Base-by-base conservation (phyloP, 164 flowering plant species). In the Vitis amurensis region DNA sequence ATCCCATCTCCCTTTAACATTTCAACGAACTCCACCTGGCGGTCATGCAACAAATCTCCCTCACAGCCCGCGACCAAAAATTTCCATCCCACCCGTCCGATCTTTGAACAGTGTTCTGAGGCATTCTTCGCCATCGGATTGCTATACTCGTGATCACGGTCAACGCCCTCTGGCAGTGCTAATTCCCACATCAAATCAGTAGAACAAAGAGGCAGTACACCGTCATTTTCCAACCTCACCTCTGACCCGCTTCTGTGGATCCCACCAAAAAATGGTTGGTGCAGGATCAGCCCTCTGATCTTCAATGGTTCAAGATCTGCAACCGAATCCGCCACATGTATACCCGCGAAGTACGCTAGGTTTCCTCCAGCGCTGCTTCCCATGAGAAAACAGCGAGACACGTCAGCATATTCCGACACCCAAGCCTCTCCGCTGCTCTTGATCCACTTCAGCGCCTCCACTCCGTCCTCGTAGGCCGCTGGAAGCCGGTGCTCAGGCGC, bases 401-500 rank as follows among this genome's bases (percentile, higher is more conserved):
- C 49, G 19, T 79, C 77, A 4, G 70, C 73, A 11, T 49, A 48
- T 2, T 55, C 16, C 5, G 10, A 29, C 12, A 76, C 14, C 79
- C 79, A 79, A n/a, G 64, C 72, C 4, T 77, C 83, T 1, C 62
- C 59, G 9, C 57, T 15, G 64, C 68, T 56, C 63, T 64, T 55
- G 15, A 83, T 59, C 85, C 84, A 79, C 50, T 57, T 50, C 63
- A 88, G 12, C 1, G 86, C 83, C 0, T 82, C 88, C n/a, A 76
- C 50, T 7, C 74, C 82, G 55, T 89, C 93, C 9, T 87, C 86
- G 63, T 83, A 83, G 0, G 90, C 88, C 9, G 89, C 86, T 8
- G 93, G 90, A 2, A 87, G 85, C 9, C 84, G 83, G 67, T 78
- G 77, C 80, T 87, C 89, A 2, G 90, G 90, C 0, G 88, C 80